phyloP scores from a whole-genome alignment of 1,284 basidiomycete genomes.

The Puccinia brachypodii region DNA sequence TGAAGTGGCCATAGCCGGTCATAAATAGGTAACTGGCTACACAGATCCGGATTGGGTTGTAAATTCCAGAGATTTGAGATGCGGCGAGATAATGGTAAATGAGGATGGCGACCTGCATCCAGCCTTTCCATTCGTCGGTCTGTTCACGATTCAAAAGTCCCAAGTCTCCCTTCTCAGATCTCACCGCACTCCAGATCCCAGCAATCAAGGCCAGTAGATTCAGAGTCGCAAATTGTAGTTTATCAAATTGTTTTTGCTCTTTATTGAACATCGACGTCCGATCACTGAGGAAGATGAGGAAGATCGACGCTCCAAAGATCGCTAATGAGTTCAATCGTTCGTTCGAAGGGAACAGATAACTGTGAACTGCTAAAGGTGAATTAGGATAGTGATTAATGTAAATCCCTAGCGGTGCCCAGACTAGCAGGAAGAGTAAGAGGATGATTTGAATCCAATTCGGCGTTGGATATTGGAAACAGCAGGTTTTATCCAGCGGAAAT shows the following conservation, averaged over 20 bases:
- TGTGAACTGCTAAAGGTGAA: slow-evolving; percentile 50
- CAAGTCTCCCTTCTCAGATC: slow-evolving; percentile 71
- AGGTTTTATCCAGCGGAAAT: slow-evolving; percentile 75
- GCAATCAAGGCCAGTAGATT: slow-evolving; percentile 63
- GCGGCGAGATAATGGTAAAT: slow-evolving; percentile 86
- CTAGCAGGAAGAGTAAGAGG: slow-evolving; percentile 62
- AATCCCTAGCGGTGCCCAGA: slow-evolving; percentile 65
- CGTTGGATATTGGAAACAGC: slow-evolving; percentile 73
- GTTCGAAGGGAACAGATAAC: slow-evolving; percentile 59
- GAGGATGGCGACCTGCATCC: slow-evolving; percentile 88
- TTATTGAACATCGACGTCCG: slow-evolving; percentile 79
- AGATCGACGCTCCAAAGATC: slow-evolving; percentile 68
- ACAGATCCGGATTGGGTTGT: slow-evolving; percentile 80
- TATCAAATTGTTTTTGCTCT: slow-evolving; percentile 77
- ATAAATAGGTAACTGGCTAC: slow-evolving; percentile 80
- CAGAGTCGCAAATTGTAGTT: slow-evolving; percentile 68
- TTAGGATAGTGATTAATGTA: slow-evolving; percentile 55
- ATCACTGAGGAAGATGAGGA: slow-evolving; percentile 73
- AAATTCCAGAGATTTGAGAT: slow-evolving; percentile 81
- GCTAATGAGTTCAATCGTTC: slow-evolving; percentile 60
- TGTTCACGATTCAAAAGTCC: slow-evolving; percentile 85
- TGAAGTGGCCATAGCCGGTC: slow-evolving; percentile 68
- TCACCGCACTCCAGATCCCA: slow-evolving; percentile 69
- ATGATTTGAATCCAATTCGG: slow-evolving; percentile 67
- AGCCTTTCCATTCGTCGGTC: slow-evolving; percentile 92